These are phyloP conservation scores for Botrytis medusae DNA, from an alignment of 2,329 filamentous ascomycete species.

Conservation along the genomic window DNA sequence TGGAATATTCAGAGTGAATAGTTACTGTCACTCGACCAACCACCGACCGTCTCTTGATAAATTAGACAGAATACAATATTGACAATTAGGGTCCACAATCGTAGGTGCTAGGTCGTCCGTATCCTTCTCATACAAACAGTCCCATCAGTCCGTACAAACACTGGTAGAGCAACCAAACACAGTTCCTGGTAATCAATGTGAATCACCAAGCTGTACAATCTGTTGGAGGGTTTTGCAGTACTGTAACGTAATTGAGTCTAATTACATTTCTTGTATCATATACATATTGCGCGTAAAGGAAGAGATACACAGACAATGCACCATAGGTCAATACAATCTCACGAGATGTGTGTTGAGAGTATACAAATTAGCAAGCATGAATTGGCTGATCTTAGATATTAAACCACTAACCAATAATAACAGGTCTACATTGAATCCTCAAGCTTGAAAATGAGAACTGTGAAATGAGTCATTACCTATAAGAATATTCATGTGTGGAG, in stretches of 20 bases:
- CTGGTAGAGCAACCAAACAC: not conserved
- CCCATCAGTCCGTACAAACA: too few relatives aligned
- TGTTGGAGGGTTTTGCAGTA: not conserved
- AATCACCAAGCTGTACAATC: not conserved
- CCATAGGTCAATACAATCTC: not conserved
- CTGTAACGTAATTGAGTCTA: not conserved
- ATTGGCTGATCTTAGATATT: not conserved
- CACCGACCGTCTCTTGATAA: not conserved
- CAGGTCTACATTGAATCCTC: not conserved
- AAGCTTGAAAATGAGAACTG: not conserved
- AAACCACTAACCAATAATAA: not conserved
- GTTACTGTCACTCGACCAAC: not conserved
- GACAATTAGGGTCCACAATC: too few relatives aligned
- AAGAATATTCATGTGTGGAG: not conserved
- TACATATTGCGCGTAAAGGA: too few relatives aligned
- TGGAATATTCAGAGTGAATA: slow-evolving; percentile 3
- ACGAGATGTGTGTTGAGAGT: not conserved
- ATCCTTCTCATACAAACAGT: too few relatives aligned
- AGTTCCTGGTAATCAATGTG: not conserved
- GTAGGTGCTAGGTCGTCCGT: too few relatives aligned
- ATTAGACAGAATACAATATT: too few relatives aligned
- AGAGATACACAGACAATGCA: not conserved
- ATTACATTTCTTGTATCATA: not conserved
- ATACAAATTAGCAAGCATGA: too few relatives aligned
- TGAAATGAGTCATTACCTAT: not conserved